Conservation (phyloP, 2,329 filamentous ascomycete species). For the Monilinia fructigena region DNA sequence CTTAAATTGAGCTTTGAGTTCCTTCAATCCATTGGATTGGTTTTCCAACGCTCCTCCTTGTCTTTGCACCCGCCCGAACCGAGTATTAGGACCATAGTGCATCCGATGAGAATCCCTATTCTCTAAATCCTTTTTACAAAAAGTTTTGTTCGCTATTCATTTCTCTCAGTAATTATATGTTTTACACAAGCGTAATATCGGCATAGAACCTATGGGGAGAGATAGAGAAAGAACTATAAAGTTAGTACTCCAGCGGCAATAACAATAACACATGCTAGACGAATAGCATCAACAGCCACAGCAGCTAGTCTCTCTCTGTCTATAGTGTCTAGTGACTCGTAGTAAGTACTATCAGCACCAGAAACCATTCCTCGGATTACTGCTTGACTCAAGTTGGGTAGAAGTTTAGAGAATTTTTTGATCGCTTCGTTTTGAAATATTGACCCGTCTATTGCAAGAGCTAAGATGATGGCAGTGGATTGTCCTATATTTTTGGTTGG, state of each 20-base stretch:
- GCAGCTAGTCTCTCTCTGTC: not conserved
- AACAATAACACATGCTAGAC: not conserved
- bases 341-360: not conserved
- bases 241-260: not conserved
- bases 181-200: not conserved
- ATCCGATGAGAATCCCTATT: too few species aligned
- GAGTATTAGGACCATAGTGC: too few species aligned
- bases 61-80: too few species aligned
- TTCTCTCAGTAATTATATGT: not conserved
- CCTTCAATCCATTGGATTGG: not conserved
- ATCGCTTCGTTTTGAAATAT: too few species aligned
- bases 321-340: not conserved
- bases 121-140: not conserved
- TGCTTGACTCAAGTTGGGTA: not conserved
- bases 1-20: not conserved
- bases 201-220: too few species aligned
- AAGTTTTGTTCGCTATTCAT: not conserved
- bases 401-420: not conserved
- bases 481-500: too few species aligned
- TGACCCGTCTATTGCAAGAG: too few species aligned
- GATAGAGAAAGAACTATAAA: too few species aligned
- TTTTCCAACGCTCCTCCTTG: too few species aligned
- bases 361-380: conserved; percentile 4
- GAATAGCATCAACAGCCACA: not conserved
- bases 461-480: too few species aligned